Evolutionary conservation across 225 moss, liverwort and hornwort species (phyloP), one percentile per base, ranked within the genome.

Genomic region (Sphagnum tenellum): DNA sequence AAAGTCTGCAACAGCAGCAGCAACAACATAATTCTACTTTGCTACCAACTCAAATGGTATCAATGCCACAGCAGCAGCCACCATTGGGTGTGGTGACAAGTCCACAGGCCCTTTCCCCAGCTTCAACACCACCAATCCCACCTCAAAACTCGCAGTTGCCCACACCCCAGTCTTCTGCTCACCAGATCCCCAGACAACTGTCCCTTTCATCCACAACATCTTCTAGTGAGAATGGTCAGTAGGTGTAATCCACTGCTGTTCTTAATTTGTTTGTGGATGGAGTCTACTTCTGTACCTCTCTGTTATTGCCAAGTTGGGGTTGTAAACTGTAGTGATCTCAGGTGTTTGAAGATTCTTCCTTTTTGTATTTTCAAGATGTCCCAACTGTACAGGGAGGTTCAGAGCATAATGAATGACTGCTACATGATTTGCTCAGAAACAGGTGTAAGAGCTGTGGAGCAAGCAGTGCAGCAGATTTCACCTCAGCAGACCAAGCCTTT

Each of bases 171-270:
- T 87, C 88, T 52, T 78, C 84, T 10, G 72, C 88, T 52, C 91
- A 91, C 66, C 87, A 82, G 66, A 67, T 77, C 54, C 60, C 78
- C n/a, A 86, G 9, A 48, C 63, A 88, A 76, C 75, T 68, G 59
- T 69, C 89, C 68, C 73, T 84, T 61, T 69, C 81, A 50, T 69
- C 75, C 57, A 69, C 82, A n/a, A 81, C 77, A 69, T 86, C 91
- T 73, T 81, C 83, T 56, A 78, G 77, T 69, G 89, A 92, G 59
- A 86, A 78, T 66, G 91, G 95, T 92, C 63, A 29, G 77, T 64
- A 12, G 29, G 29, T 29, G 29, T 29, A 29, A 29, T 29, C 29
- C 29, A 29, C 29, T 29, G 29, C 29, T 29, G 29, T 29, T 29
- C 29, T 29, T 29, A 29, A 29, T 29, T 29, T 29, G 29, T 29